Base-by-base conservation (phyloP, 2,329 filamentous ascomycete species). In the Cadophora gregata region DNA sequence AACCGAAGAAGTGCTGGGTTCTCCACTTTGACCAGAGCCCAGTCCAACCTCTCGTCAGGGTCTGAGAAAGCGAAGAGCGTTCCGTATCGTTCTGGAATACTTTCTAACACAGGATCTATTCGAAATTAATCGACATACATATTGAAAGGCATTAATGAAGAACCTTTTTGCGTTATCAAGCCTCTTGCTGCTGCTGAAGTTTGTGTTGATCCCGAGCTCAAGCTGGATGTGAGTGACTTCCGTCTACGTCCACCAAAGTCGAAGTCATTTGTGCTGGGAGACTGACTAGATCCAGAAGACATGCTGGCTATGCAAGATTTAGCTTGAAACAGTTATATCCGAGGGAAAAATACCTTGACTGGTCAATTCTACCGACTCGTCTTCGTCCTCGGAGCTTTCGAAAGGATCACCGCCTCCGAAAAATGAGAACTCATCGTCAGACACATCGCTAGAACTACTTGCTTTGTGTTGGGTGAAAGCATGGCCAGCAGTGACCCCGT, bases 321-420 rank as follows among this genome's bases (percentile, higher is more conserved):
- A 47, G 36, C 33, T n/a, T 25, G 48, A 12, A n/a, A 16, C 33
- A 12, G 29, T 5, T 2, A 25, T n/a, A 33, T 50, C n/a, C 59
- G 19, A 5, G 48, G 4, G 0, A n/a, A 50, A 27, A 21, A 24
- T 63, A 60, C 60, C 64, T 66, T 59, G 24, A 25, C 64, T 63
- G 16, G 53, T 66, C 16, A 59, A 19, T 47, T 66, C 59, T 4
- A 33, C 60, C 14, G 25, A 60, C 5, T 33, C 24, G 24, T 45
- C 19, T 42, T 63, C 64, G 9, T 63, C 53, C 7, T 60, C 55
- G 19, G 63, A 65, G 24, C 48, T 47, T 8, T 59, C 60, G 19
- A 51, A 24, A 38, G 53, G 42, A 62, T 59, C 48, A 31, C n/a
- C 47, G 12, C 21, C 29, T 21, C 33, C 36, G 53, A 47, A 55